phyloP scores from a whole-genome alignment of 257 asterid species.

The Handroanthus guayacan region DNA sequence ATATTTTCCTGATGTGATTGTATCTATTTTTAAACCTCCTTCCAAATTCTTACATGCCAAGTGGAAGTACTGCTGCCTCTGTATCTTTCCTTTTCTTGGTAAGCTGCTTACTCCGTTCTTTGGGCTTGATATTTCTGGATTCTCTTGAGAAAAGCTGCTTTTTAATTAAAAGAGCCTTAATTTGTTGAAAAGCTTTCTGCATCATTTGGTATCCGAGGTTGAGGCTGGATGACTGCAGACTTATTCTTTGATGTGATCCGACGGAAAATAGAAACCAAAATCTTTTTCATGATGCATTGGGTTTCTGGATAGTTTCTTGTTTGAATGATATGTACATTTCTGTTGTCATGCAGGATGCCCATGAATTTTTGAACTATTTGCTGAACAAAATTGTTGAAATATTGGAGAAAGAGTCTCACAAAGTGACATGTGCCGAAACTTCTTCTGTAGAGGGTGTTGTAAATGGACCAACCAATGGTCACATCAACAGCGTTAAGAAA shows the following conservation, averaged over 20 bases:
- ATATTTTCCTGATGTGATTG: not conserved
- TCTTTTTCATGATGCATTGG: not conserved
- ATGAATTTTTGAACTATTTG: conserved; percentile 86
- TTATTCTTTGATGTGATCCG: not conserved
- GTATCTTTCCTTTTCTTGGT: not conserved
- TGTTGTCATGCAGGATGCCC: conserved; percentile 74
- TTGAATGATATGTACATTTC: conserved; percentile 17
- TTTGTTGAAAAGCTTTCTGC: not conserved
- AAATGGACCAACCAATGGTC: conserved; percentile 61
- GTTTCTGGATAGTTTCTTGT: conserved; percentile 7
- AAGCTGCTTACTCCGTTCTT: not conserved
- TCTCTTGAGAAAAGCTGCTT: not conserved
- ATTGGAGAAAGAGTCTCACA: conserved; percentile 82
- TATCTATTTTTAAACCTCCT: not conserved
- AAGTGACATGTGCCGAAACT: conserved; percentile 46
- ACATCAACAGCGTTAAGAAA: conserved; percentile 58
- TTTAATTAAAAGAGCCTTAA: not conserved
- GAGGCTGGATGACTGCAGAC: not conserved
- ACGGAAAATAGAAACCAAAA: not conserved
- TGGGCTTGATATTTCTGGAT: not conserved
- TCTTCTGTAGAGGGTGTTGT: conserved; percentile 26
- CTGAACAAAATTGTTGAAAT: conserved; percentile 86
- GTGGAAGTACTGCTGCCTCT: not conserved
- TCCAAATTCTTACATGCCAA: not conserved
- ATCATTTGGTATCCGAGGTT: not conserved